Conservation (phyloP, 2,329 filamentous ascomycete species). For the Neoscytalidium dimidiatum region DNA sequence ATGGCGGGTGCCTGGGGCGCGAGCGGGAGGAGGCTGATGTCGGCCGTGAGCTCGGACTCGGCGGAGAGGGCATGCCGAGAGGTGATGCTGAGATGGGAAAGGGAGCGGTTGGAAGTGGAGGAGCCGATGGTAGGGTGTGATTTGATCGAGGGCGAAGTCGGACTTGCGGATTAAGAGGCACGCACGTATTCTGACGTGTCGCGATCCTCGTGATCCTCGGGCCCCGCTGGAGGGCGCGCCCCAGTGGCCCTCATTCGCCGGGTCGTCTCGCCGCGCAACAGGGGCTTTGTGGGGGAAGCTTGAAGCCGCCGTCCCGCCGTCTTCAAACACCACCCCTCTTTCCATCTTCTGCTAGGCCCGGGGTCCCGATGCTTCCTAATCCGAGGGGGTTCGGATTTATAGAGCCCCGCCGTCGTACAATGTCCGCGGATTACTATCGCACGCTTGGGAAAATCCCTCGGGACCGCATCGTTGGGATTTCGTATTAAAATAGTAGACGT, state of each 20-base stretch:
- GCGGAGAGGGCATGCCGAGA: background rate
- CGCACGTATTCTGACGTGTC: background rate
- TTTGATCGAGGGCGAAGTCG: background rate
- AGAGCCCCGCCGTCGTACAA: background rate
- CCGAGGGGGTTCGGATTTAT: background rate
- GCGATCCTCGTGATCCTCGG: background rate
- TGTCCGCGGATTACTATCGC: too few relatives aligned
- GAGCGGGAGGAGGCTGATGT: background rate
- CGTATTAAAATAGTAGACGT: background rate
- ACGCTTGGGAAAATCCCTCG: too few relatives aligned
- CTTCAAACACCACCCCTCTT: background rate
- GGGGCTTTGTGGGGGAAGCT: too few relatives aligned
- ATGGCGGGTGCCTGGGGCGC: background rate
- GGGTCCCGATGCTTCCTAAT: background rate
- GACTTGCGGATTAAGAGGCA: background rate
- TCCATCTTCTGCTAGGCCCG: background rate
- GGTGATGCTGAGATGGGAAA: background rate
- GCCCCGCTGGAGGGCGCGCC: background rate
- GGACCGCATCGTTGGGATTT: constrained; percentile 9
- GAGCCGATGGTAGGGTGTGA: background rate
- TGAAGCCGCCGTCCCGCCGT: background rate
- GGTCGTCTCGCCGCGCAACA: background rate
- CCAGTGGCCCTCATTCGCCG: constrained; percentile 1
- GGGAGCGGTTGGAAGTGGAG: background rate
- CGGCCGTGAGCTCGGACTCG: background rate